phyloP scores from a whole-genome alignment of 441 rosid species.

The Breynia disticha region DNA sequence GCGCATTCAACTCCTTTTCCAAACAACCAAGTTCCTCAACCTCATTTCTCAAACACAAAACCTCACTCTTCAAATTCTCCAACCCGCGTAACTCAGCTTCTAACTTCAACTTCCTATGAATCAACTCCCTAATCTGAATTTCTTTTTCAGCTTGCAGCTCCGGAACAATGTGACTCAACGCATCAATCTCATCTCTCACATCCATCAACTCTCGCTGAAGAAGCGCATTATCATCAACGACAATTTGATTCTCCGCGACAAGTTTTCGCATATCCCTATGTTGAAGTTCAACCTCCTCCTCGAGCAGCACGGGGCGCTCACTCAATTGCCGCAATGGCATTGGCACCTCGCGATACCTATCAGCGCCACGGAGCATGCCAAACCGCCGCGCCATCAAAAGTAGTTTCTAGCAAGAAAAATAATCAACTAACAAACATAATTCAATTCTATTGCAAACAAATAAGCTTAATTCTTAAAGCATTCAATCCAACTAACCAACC shows the following conservation, averaged over 20 bases:
- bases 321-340: slow-evolving; percentile 10
- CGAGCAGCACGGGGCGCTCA: slow-evolving; percentile 9
- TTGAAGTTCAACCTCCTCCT: slow-evolving; percentile 17
- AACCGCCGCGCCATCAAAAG: slow-evolving; percentile 14
- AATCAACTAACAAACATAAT: too few relatives aligned
- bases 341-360: slow-evolving; percentile 14
- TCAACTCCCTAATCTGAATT: slow-evolving; percentile 15
- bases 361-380: slow-evolving; percentile 5
- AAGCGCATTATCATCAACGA: slow-evolving; percentile 18
- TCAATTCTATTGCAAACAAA: too few relatives aligned
- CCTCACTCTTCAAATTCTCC: slow-evolving; percentile 18
- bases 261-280: slow-evolving; percentile 14
- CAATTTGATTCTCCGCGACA: slow-evolving; percentile 14
- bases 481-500: too few relatives aligned
- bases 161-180: slow-evolving; percentile 13
- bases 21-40: slow-evolving; percentile 11
- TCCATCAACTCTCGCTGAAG: slow-evolving; percentile 19
- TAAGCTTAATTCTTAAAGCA: too few relatives aligned
- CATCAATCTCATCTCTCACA: slow-evolving; percentile 18
- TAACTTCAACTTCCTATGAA: slow-evolving; percentile 20
- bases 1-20: slow-evolving; percentile 13
- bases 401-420: too few relatives aligned
- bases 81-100: slow-evolving; percentile 17
- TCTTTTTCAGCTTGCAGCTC: slow-evolving; percentile 20
- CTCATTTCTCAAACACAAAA: slow-evolving; percentile 19